A percentile compares a stretch with the other conserved stretches of the same genome.
These are phyloP conservation scores for Mrakia gelida DNA, from an alignment of 768 basidiomycete species.

Conservation along the genomic window DNA sequence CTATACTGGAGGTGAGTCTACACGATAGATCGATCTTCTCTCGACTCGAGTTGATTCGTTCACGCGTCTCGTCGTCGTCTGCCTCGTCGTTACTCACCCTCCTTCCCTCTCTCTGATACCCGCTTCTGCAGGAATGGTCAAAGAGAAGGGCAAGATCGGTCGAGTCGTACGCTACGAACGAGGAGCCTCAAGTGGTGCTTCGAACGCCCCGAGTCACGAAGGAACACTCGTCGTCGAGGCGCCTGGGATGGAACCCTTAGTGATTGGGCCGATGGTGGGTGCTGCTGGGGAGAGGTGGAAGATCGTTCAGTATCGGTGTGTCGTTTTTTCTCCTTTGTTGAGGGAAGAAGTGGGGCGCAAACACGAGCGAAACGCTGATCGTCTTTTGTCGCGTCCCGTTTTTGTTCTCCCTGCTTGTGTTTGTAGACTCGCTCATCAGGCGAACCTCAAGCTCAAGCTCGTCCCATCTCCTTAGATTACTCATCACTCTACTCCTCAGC, in stretches of 20 bases:
- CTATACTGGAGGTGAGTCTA: neutral
- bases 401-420: neutral
- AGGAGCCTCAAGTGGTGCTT: neutral
- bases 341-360: too few species aligned
- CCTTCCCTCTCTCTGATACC: too few species aligned
- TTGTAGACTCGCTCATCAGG: neutral
- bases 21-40: too few species aligned
- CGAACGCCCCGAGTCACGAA: neutral
- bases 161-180: neutral
- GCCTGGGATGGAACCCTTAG: neutral
- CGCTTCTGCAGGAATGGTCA: neutral
- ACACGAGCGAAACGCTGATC: too few species aligned
- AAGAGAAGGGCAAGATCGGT: neutral
- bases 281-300: neutral
- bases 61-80: too few species aligned
- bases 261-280: neutral
- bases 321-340: too few species aligned
- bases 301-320: neutral
- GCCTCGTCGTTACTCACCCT: too few species aligned
- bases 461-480: neutral
- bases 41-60: too few species aligned
- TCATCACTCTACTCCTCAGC: too few species aligned
- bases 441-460: neutral
- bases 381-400: neutral
- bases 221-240: neutral